These are phyloP conservation scores for Solanum tarijense DNA, from an alignment of 257 asterid genomes.

Conservation along the genomic window DNA sequence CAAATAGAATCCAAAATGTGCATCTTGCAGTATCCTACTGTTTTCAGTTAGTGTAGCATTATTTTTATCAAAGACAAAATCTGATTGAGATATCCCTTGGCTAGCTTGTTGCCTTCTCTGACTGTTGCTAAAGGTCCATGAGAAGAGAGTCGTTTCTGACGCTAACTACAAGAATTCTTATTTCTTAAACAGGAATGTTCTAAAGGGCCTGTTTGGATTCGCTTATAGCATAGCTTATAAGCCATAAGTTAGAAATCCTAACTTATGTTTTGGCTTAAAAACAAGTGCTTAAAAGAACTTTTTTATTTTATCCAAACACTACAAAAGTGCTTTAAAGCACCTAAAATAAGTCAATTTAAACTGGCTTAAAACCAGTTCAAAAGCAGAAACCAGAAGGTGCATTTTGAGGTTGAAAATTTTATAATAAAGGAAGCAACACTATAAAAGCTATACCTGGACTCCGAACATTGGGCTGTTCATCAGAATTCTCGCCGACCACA, in stretches of 20 bases:
- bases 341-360: neutral
- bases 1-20: neutral
- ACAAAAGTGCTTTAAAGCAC: neutral
- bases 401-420: neutral
- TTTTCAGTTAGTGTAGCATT: conserved; percentile 16
- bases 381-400: neutral
- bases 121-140: conserved; percentile 29
- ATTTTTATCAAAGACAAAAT: conserved; percentile 30
- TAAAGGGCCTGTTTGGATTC: neutral
- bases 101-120: conserved; percentile 28
- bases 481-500: conserved; percentile 75
- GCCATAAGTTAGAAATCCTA: neutral
- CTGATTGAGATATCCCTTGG: conserved; percentile 35
- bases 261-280: neutral
- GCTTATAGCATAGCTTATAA: neutral
- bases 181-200: neutral
- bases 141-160: conserved; percentile 40
- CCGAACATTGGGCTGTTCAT: conserved; percentile 46
- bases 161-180: conserved; percentile 4
- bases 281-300: neutral
- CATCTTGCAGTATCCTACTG: conserved; percentile 4
- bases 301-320: neutral
- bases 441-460: conserved; percentile 38
- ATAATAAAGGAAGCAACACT: neutral
- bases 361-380: neutral